These are phyloP conservation scores for Trebouxia sp. DNA, from an alignment of 139 green algal genomes.

Conservation along the genomic window DNA sequence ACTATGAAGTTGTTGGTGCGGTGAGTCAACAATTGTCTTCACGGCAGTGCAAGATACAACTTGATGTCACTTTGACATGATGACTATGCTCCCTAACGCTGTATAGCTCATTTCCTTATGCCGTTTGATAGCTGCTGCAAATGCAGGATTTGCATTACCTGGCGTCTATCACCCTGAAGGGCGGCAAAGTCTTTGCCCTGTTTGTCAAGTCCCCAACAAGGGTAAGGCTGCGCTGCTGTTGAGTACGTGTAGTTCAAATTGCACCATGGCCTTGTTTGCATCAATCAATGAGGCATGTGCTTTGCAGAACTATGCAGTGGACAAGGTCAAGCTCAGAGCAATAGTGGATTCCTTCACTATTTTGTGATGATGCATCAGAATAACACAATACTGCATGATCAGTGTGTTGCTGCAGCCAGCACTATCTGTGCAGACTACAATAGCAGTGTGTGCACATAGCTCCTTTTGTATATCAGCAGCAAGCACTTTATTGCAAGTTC, in stretches of 20 bases:
- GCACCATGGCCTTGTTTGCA: neutral
- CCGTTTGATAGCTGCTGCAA: neutral
- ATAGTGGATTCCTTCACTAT: constrained; percentile 69
- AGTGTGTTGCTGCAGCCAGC: too few relatives aligned
- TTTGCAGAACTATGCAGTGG: constrained; percentile 49
- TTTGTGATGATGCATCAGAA: constrained; percentile 39
- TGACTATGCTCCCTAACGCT: too few relatives aligned
- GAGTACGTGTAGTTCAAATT: neutral
- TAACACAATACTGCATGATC: too few relatives aligned
- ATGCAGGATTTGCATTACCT: constrained; percentile 69
- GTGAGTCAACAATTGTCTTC: constrained; percentile 33
- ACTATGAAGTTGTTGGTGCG: constrained; percentile 73
- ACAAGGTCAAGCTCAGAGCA: constrained; percentile 55
- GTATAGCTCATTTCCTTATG: too few relatives aligned
- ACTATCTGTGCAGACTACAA: too few relatives aligned
- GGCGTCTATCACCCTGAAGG: constrained; percentile 63
- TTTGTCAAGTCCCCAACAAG: constrained; percentile 60
- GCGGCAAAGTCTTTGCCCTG: constrained; percentile 75
- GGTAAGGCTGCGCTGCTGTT: neutral
- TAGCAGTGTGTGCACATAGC: too few relatives aligned
- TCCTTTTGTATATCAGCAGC: too few relatives aligned
- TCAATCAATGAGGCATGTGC: neutral
- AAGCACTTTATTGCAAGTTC: too few relatives aligned
- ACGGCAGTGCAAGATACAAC: neutral
- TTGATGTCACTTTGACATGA: neutral